Percentiles rank a stretch among this genome's conserved stretches.
Conservation (phyloP, 208 protist genomes). For the Crithidia sp. region DNA sequence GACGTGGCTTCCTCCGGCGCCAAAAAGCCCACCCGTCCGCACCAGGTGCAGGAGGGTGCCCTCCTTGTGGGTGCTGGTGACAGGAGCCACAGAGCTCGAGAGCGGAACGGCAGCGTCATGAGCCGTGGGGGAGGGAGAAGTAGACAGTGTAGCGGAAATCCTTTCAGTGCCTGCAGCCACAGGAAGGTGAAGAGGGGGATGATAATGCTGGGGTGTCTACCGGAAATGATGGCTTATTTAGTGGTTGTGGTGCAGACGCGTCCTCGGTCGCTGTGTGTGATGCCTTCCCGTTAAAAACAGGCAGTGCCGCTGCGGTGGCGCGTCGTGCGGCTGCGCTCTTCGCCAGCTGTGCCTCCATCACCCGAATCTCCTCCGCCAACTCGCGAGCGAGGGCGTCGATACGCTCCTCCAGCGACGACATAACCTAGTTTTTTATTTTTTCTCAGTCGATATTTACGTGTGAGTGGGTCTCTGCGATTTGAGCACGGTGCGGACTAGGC, state of each 20-base stretch:
- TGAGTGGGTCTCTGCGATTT: too few species aligned
- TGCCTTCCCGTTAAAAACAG: too few species aligned
- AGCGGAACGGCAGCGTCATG: background rate
- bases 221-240: too few species aligned
- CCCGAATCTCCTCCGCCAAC: constrained; percentile 31
- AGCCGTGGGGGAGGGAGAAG: constrained; percentile 7
- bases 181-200: too few species aligned
- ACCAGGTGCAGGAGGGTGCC: constrained; percentile 56
- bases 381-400: constrained; percentile 22
- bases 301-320: too few species aligned
- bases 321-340: constrained; percentile 30
- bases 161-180: too few species aligned
- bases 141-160: background rate
- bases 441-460: too few species aligned
- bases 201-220: too few species aligned
- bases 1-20: constrained; percentile 14
- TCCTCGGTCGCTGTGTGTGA: too few species aligned
- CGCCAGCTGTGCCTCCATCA: constrained; percentile 39
- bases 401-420: constrained; percentile 7
- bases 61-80: constrained; percentile 33
- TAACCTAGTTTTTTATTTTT: constrained; percentile 8
- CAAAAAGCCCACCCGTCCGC: constrained; percentile 24
- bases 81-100: background rate
- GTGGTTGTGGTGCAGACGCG: background rate
- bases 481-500: too few species aligned